Conservation (phyloP, 495 filamentous ascomycete species). For the Penicillium crystallinum region DNA sequence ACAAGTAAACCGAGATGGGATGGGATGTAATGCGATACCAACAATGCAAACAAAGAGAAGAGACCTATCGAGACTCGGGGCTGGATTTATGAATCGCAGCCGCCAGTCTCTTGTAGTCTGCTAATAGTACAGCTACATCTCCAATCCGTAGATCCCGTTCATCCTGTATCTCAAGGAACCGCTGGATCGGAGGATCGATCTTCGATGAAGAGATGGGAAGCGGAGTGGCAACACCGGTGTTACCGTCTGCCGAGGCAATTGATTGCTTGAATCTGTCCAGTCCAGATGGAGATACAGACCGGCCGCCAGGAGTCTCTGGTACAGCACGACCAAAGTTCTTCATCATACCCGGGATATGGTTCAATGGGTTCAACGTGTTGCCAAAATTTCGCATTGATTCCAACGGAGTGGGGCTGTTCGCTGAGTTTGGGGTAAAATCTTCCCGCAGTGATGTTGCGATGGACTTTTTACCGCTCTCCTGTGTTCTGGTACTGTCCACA, state of each 20-base stretch:
- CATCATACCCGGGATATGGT: slow-evolving; percentile 68
- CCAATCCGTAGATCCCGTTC: slow-evolving; percentile 72
- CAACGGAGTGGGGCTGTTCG: slow-evolving; percentile 49
- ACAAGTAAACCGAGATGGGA: not conserved
- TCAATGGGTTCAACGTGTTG: slow-evolving; percentile 79
- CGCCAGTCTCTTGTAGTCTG: slow-evolving; percentile 83
- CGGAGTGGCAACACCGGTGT: slow-evolving; percentile 13
- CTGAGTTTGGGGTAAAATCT: slow-evolving; percentile 19
- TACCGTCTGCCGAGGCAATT: slow-evolving; percentile 20
- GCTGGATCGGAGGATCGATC: slow-evolving; percentile 65
- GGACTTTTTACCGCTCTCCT: slow-evolving; percentile 31
- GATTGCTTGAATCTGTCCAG: slow-evolving; percentile 27
- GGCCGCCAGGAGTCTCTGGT: slow-evolving; percentile 28
- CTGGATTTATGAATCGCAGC: slow-evolving; percentile 33
- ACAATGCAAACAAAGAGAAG: not conserved
- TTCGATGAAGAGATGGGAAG: slow-evolving; percentile 29
- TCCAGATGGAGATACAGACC: slow-evolving; percentile 24
- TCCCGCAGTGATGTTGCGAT: slow-evolving; percentile 23
- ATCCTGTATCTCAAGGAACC: slow-evolving; percentile 76
- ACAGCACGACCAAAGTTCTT: slow-evolving; percentile 66
- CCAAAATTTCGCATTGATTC: slow-evolving; percentile 82
- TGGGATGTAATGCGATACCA: not conserved
- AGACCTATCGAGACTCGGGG: slow-evolving; percentile 18
- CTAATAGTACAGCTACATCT: slow-evolving; percentile 76
- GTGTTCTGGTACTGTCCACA: slow-evolving; percentile 66